Evolutionary conservation across 1,139 yeast species (phyloP).

Genomic region (Wickerhamomyces sp.): DNA sequence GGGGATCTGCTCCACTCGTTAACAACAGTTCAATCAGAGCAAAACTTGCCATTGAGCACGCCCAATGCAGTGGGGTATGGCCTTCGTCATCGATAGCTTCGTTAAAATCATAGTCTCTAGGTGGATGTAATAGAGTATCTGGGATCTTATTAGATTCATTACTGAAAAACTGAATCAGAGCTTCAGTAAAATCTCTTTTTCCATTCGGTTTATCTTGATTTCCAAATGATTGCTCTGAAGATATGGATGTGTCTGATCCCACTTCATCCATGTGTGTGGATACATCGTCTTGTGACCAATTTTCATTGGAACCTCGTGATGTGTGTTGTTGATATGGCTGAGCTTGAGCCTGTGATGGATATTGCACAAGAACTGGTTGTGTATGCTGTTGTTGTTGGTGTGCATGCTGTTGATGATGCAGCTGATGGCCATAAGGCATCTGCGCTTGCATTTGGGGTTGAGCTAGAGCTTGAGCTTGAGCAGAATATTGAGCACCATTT

Average conservation of each 20-base stretch:
- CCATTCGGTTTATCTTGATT: conserved; percentile 12
- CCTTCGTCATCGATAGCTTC: conserved; percentile 93
- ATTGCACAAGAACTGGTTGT: conserved; percentile 17
- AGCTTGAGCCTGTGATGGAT: conserved; percentile 4
- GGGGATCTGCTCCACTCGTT: conserved; percentile 69
- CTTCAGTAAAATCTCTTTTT: conserved; percentile 44
- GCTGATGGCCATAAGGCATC: conserved; percentile 3
- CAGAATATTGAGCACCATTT: conserved; percentile 1
- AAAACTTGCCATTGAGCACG: conserved; percentile 84
- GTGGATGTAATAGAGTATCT: conserved; percentile 66
- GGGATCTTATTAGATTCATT: conserved; percentile 76
- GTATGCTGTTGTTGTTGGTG: conserved; percentile 20
- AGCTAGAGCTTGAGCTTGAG: conserved; percentile 16
- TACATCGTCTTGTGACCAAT: conserved; percentile 33
- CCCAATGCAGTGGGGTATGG: conserved; percentile 96
- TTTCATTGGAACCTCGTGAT: conserved; percentile 35
- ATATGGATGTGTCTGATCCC: conserved; percentile 36
- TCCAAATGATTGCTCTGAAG: conserved; percentile 29
- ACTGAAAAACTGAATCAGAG: conserved; percentile 56
- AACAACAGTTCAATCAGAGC: conserved; percentile 67
- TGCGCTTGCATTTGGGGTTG: too few species aligned
- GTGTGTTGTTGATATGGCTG: conserved; percentile 25
- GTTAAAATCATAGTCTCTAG: conserved; percentile 76
- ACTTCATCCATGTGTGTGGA: conserved; percentile 27
- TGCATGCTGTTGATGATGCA: conserved; percentile 18